phyloP scores from a whole-genome alignment of 176 grass and related monocot genomes.

The Triticum timopheevii region DNA sequence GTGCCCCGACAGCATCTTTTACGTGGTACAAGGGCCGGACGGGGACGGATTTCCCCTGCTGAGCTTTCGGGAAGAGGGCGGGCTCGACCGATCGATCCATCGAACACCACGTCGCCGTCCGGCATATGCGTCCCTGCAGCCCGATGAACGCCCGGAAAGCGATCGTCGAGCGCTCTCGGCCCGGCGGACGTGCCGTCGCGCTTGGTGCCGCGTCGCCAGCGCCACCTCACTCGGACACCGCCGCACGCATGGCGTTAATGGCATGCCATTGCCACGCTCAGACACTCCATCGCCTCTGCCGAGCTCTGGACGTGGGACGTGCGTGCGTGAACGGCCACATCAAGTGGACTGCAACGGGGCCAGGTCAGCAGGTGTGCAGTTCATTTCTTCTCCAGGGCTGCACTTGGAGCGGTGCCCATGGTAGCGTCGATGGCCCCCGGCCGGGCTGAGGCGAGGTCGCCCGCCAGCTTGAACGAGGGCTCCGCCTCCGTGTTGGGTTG shows the following conservation, averaged over 20 bases:
- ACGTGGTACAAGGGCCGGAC: neutral
- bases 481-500: neutral
- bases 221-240: conserved; percentile 9
- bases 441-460: neutral
- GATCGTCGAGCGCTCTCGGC: conserved; percentile 11
- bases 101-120: conserved; percentile 26
- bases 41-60: neutral
- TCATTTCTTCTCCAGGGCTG: neutral
- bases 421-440: neutral
- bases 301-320: neutral
- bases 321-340: neutral
- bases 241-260: neutral
- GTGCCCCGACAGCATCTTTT: conserved; percentile 21
- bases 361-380: neutral
- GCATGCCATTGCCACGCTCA: neutral
- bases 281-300: neutral
- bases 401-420: neutral
- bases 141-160: conserved; percentile 31
- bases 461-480: neutral
- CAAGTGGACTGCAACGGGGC: neutral
- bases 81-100: neutral
- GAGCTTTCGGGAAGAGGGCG: conserved; percentile 34
- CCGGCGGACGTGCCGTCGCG: conserved; percentile 20
- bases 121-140: conserved; percentile 31
- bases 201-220: conserved; percentile 36